A percentile compares a stretch with the other conserved stretches of the same genome.
Evolutionary conservation across 148 eudicot species (phyloP).

Genomic region (Diospyros lotus): DNA sequence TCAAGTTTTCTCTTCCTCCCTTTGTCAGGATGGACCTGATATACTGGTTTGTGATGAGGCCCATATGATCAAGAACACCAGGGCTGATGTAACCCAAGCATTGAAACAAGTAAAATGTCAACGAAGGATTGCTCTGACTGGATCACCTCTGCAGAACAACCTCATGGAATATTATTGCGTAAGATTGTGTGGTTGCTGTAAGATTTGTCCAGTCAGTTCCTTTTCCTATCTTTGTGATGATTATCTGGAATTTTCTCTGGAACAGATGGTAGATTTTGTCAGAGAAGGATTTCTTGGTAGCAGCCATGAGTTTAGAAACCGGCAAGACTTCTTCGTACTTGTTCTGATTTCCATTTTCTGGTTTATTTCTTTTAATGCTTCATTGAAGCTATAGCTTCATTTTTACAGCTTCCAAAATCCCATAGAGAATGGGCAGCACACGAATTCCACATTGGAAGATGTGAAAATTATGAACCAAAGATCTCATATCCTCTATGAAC

Average conservation of each 20-base stretch:
- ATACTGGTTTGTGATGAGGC: conserved; percentile 99
- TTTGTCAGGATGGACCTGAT: conserved; percentile 90
- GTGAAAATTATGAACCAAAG: conserved; percentile 97
- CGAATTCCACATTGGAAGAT: conserved; percentile 82
- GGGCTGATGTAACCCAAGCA: conserved; percentile 87
- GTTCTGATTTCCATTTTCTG: neutral
- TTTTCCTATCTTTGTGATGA: neutral
- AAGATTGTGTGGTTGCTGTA: conserved; percentile 24
- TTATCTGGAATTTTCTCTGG: conserved; percentile 13
- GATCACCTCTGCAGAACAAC: conserved; percentile 98
- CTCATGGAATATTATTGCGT: conserved; percentile 99
- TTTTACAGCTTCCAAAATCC: conserved; percentile 88
- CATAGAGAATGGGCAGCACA: conserved; percentile 89
- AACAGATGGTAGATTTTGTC: conserved; percentile 99
- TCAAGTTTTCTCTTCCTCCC: neutral
- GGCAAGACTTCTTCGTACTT: conserved; percentile 38
- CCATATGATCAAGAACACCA: conserved; percentile 90
- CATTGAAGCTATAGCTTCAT: conserved; percentile 12
- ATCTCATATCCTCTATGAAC: conserved; percentile 90
- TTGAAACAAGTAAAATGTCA: conserved; percentile 89
- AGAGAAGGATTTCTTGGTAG: conserved; percentile 97
- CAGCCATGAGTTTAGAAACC: conserved; percentile 93
- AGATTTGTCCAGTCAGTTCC: neutral
- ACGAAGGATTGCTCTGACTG: conserved; percentile 95
- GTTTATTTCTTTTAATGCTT: neutral